A percentile compares a stretch with the other conserved stretches of the same genome.
phyloP scores from a whole-genome alignment of 768 basidiomycete genomes.

The Lanmaoa rubissima region DNA sequence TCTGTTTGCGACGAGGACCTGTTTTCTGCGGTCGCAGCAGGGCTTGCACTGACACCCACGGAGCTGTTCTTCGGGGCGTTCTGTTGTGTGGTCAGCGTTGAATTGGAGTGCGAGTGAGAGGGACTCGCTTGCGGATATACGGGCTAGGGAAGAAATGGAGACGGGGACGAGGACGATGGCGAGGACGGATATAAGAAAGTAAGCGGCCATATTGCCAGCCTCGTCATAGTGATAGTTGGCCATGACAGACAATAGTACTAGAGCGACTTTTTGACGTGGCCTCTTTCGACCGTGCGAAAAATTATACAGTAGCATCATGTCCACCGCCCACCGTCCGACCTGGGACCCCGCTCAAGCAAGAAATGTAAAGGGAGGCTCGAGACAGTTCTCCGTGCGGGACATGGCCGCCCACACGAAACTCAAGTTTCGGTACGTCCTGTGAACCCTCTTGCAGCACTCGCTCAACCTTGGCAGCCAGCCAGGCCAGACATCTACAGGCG shows the following conservation, averaged over 20 bases:
- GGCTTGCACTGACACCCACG: slow-evolving; percentile 60
- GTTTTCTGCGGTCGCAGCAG: slow-evolving; percentile 55
- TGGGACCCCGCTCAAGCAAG: slow-evolving; percentile 96
- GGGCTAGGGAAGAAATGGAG: slow-evolving; percentile 52
- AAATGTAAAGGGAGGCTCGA: slow-evolving; percentile 88
- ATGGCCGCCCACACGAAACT: slow-evolving; percentile 96
- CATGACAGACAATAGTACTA: slow-evolving; percentile 32
- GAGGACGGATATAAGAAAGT: slow-evolving; percentile 90
- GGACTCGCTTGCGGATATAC: slow-evolving; percentile 43
- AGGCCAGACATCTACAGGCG: slow-evolving; percentile 80
- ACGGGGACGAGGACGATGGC: slow-evolving; percentile 79
- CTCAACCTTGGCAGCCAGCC: slow-evolving; percentile 55
- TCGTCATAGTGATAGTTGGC: slow-evolving; percentile 86
- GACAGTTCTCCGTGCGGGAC: slow-evolving; percentile 90
- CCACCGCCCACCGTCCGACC: slow-evolving; percentile 91
- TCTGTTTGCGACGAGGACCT: slow-evolving; percentile 40
- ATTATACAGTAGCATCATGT: slow-evolving; percentile 45
- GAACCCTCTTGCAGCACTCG: background rate
- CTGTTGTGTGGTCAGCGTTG: slow-evolving; percentile 24
- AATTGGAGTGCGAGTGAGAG: background rate
- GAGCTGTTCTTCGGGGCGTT: slow-evolving; percentile 30
- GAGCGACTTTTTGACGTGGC: slow-evolving; percentile 14
- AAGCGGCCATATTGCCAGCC: slow-evolving; percentile 81
- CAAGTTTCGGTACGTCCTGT: slow-evolving; percentile 77
- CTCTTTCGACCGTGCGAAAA: slow-evolving; percentile 7